Base-by-base conservation (phyloP, 306 rosid genomes). In the Vigna hirtella region DNA sequence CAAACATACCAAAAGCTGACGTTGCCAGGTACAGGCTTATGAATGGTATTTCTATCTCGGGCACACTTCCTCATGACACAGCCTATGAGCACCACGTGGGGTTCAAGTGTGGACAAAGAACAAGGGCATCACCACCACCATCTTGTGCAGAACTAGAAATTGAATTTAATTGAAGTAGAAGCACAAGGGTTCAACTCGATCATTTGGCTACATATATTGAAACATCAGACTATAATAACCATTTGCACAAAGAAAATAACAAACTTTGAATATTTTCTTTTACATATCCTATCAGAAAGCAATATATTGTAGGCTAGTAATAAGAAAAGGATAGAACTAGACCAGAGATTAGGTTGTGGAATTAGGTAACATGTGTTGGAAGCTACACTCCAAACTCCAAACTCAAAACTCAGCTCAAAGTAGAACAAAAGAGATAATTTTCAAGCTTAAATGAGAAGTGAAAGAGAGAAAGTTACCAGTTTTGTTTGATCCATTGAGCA, bases 1-100 rank as follows among this genome's bases (percentile, higher is more conserved):
- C 5, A 73, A 45, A 45, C 71, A 59, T 82, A 82, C 82, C 79
- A 32, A 55, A 77, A 34, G 59, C 56, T 65, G 22, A 55, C 11
- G 30, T 43, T 52, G 73, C 17, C 43, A 63, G 63, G 74, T 7
- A 43, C 17, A 51, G 15, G 47, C 15, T 15, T 53, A 63, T 52
- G 78, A 70, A 62, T 17, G 53, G 14, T 45, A 45, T 30, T 50
- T 74, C 43, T 30, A 76, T 82, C 51, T 40, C 42, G 15, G 53
- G 50, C 43, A 34, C 43, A 52, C 79, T 64, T 55, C 53, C 24
- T 73, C 78, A 18, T 80, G 53, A 53, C 58, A 26, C 3, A 51
- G 55, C 22, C 65, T 42, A 15, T 2, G 30, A 28, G 38, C 63
- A 48, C 34, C 42, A 17, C 4, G 14, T 11, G 47, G 40, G 51